Conservation (phyloP, 805 yeast species). For the Sugiyamaella chiloensis region DNA sequence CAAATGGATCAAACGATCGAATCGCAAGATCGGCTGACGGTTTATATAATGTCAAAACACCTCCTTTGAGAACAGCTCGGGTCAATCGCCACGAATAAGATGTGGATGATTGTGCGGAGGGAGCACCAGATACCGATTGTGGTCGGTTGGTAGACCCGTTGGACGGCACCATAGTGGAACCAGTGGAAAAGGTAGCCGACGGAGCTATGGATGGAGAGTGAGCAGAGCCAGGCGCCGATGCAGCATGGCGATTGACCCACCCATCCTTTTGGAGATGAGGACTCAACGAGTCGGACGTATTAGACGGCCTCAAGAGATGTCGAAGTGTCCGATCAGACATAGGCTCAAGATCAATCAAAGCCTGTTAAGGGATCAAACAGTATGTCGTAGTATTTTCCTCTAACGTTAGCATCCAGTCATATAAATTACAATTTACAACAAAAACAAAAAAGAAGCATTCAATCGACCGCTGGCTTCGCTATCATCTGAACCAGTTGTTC, state of each 20-base stretch:
- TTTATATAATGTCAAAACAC: conserved; percentile 59
- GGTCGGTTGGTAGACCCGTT: conserved; percentile 1
- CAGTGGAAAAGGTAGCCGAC: conserved; percentile 6
- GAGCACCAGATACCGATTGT: background rate
- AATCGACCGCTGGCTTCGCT: no score
- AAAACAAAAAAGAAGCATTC: no score
- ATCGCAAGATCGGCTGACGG: conserved; percentile 49
- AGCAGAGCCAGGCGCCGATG: conserved; percentile 11
- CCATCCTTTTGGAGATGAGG: conserved; percentile 41
- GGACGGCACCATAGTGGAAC: conserved; percentile 4
- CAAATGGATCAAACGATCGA: conserved; percentile 33
- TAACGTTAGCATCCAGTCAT: no score
- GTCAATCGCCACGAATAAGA: conserved; percentile 41
- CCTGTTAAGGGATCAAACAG: no score
- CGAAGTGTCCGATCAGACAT: conserved; percentile 3
- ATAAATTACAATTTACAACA: no score
- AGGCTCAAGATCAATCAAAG: no score
- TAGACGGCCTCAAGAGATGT: conserved; percentile 1
- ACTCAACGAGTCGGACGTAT: conserved; percentile 7
- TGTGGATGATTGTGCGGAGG: conserved; percentile 4
- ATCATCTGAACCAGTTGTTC: no score
- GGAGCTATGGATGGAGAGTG: conserved; percentile 3
- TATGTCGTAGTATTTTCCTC: no score
- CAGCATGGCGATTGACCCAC: conserved; percentile 51
- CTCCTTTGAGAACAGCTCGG: conserved; percentile 69